Evolutionary conservation across 176 grass and related monocot species (phyloP), one percentile per base, ranked within the genome.

Genomic region (Aegilops bicornis): DNA sequence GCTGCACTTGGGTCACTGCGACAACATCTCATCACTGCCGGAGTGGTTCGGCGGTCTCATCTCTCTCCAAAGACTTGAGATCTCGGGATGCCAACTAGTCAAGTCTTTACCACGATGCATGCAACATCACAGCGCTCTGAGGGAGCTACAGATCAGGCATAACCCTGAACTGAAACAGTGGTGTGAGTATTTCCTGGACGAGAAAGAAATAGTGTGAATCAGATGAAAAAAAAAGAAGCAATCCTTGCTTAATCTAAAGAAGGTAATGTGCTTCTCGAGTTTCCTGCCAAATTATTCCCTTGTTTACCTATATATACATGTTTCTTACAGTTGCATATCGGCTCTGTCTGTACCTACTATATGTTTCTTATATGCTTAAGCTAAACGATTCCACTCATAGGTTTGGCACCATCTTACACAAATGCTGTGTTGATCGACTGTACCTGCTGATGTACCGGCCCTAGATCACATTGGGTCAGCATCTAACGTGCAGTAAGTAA

Each of bases 121-220:
- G 54, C 76, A 61, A 59, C 56, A 36, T 20, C 77, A 62, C 0
- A 60, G 4, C 6, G 23, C 35, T 8, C 33, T 62, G 12, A 79
- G 7, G 77, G 32, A 79, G 32, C 20, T 79, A 62, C 77, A 62
- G 23, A 79, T 62, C 31, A 62, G 56, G 54, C 22, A 79, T 39
- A 39, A 79, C 31, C 77, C 56, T 79, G 77, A 79, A 79, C 77
- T 62, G 13, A 79, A 79, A 33, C 56, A 62, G 12, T 79, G 32
- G 56, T 79, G 56, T 40, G 56, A 79, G 24, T 79, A 62, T 79
- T 78, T 61, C 66, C 61, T 79, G 14, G 54, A 62, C 0, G 56
- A 32, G 13, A 79, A 79, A 25, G 77, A 79, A 36, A 78, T 61
- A 22, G 56, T 79, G 17, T 79, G 77, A 79, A 79, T 24, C 56